phyloP scores from a whole-genome alignment of 108 stramenopile species.

The Stephanodiscus minutulus region DNA sequence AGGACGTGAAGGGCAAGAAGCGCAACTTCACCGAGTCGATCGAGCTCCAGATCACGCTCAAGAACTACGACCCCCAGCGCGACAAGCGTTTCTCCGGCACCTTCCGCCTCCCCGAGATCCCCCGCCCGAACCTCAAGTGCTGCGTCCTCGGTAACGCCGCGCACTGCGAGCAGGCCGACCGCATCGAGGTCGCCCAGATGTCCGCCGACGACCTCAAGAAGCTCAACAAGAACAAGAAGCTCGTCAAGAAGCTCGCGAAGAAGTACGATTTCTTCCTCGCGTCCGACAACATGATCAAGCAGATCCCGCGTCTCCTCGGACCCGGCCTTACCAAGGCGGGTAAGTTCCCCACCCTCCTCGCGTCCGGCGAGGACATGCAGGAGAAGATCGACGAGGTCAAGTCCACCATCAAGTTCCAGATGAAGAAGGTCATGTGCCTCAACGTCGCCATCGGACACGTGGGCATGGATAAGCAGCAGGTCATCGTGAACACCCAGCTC shows the following conservation, averaged over 20 bases:
- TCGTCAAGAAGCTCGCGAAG: constrained; percentile 99
- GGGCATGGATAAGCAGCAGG: constrained; percentile 87
- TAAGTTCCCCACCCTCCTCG: constrained; percentile 98
- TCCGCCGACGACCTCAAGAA: constrained; percentile 99
- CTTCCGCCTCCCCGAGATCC: constrained; percentile 95
- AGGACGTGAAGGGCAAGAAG: constrained; percentile 94
- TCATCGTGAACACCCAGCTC: constrained; percentile 96
- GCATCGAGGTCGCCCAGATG: constrained; percentile 97
- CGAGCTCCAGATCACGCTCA: constrained; percentile 96
- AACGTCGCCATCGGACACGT: constrained; percentile 98
- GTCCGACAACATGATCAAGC: constrained; percentile 99
- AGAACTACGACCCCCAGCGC: constrained; percentile 99
- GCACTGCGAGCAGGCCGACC: constrained; percentile 98
- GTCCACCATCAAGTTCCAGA: constrained; percentile 99
- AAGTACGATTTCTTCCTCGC: constrained; percentile 99
- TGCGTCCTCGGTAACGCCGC: constrained; percentile 99
- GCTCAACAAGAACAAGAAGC: constrained; percentile 99
- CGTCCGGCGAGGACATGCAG: constrained; percentile 92
- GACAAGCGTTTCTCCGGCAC: constrained; percentile 99
- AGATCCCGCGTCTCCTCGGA: constrained; percentile 99
- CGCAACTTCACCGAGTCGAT: constrained; percentile 99
- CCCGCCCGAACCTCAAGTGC: constrained; percentile 96
- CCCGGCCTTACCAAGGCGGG: constrained; percentile 99
- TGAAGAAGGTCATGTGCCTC: constrained; percentile 99
- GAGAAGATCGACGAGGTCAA: constrained; percentile 99